Evolutionary conservation across 2,329 filamentous ascomycete species (phyloP), one percentile per base, ranked within the genome.

Genomic region (Mycosphaerelloides madeirae): DNA sequence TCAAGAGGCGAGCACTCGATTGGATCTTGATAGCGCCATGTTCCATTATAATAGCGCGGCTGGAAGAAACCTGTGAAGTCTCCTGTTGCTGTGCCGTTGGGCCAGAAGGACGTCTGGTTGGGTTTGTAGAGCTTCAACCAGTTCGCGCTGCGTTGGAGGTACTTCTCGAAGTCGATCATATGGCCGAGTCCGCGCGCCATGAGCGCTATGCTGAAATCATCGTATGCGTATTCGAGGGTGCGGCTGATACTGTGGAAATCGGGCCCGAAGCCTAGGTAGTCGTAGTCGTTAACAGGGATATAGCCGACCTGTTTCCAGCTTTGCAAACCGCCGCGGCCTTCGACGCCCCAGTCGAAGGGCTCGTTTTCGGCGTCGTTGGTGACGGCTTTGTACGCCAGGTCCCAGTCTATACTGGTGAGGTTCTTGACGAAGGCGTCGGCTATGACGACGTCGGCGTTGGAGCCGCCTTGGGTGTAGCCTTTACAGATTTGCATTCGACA

Each of bases 71-170:
- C 84, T 0, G 68, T 71, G 53, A 84, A 87, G 1, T 44, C 44
- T 2, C 78, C 78, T 0, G 81, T 84, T 50, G 84, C 68, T 0
- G 60, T 69, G 1, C 78, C 79, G 44, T 77, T 75, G 13, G 45
- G 39, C 46, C 44, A 50, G 44, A 83, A 68, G 0, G 78, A 78
- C 1, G 68, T 70, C 34, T 79, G 72, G 36, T 76, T 61, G 0
- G 73, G 59, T 59, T 86, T 81, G 82, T 81, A 87, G 52, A 86
- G 82, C 57, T 85, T 85, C 13, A 79, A 74, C 84, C 84, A 87
- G 56, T 85, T 82, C 8, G 75, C 71, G 1, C 80, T 83, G 7
- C 83, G 76, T 35, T 74, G 67, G 19, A 85, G 68, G 53, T 86
- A 87, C 41, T 72, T 81, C 2, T 65, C 49, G 3, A 77, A 75